These are phyloP conservation scores for Gleditsia sinensis DNA, from an alignment of 306 rosid genomes.

Conservation along the genomic window DNA sequence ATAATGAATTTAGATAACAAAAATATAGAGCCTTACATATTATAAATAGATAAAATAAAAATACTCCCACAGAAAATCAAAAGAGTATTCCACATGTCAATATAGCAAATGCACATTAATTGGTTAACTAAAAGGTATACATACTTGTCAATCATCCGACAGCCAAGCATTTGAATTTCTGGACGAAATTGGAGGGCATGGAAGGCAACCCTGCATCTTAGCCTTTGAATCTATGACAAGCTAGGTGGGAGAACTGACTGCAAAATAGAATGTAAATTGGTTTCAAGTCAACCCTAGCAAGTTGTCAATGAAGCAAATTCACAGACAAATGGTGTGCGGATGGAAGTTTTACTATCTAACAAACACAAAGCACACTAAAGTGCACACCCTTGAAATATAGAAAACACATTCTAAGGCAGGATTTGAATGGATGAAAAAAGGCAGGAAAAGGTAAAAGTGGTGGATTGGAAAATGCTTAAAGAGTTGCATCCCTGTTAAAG, in stretches of 20 bases:
- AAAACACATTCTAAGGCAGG: conserved; percentile 3
- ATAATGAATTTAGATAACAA: conserved; percentile 13
- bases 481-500: not conserved
- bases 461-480: conserved; percentile 32
- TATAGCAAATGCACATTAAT: conserved; percentile 27
- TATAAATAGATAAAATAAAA: not conserved
- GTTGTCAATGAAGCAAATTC: conserved; percentile 5
- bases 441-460: not conserved
- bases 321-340: conserved; percentile 18
- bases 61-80: not conserved
- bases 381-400: conserved; percentile 2
- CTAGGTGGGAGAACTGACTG: conserved; percentile 85
- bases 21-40: conserved; percentile 13
- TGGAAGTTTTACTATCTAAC: not conserved
- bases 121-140: conserved; percentile 36
- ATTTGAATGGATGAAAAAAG: conserved; percentile 21
- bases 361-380: conserved; percentile 10
- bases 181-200: conserved; percentile 87
- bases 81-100: conserved; percentile 8
- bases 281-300: conserved; percentile 32
- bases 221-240: conserved; percentile 87
- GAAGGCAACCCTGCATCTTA: conserved; percentile 93
- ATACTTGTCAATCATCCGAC: conserved; percentile 76
- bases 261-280: conserved; percentile 34
- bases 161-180: conserved; percentile 78